These are phyloP conservation scores for Claviceps sp. DNA, from an alignment of 2,329 filamentous ascomycete species.

Conservation along the genomic window DNA sequence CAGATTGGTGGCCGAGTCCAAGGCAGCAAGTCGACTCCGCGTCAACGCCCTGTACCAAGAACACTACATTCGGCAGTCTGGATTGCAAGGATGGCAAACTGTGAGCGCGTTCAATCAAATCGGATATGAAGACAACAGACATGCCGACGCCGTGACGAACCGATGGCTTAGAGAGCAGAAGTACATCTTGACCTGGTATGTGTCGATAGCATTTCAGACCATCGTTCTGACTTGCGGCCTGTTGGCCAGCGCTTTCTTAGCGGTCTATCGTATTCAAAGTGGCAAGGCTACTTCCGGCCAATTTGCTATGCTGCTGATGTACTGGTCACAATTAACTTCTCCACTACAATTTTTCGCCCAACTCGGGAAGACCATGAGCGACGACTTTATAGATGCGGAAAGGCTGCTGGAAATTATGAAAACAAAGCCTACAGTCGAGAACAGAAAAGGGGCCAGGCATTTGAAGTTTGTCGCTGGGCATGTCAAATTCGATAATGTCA, in stretches of 20 bases:
- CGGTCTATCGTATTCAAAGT: conserved; percentile 53
- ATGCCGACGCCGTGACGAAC: conserved; percentile 34
- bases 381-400: conserved; percentile 44
- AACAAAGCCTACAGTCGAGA: conserved; percentile 41
- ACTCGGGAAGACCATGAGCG: conserved; percentile 41
- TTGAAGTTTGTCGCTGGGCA: conserved; percentile 38
- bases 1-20: conserved; percentile 36
- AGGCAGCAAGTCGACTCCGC: conserved; percentile 34
- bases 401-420: conserved; percentile 44
- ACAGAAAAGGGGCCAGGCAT: conserved; percentile 34
- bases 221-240: conserved; percentile 57
- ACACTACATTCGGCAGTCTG: conserved; percentile 40
- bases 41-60: conserved; percentile 42
- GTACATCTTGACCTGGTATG: conserved; percentile 29
- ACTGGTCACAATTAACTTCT: conserved; percentile 59
- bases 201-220: conserved; percentile 43
- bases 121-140: conserved; percentile 40
- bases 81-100: conserved; percentile 46
- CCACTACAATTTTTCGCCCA: conserved; percentile 57
- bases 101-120: conserved; percentile 48
- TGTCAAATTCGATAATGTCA: conserved; percentile 41
- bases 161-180: conserved; percentile 25
- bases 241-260: conserved; percentile 46
- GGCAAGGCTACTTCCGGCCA: conserved; percentile 48
- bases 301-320: conserved; percentile 59